Percentiles rank a stretch among this genome's conserved stretches.
Evolutionary conservation across 2,329 filamentous ascomycete genomes (phyloP).

Genomic region (Fusarium pseudoanthophilum): DNA sequence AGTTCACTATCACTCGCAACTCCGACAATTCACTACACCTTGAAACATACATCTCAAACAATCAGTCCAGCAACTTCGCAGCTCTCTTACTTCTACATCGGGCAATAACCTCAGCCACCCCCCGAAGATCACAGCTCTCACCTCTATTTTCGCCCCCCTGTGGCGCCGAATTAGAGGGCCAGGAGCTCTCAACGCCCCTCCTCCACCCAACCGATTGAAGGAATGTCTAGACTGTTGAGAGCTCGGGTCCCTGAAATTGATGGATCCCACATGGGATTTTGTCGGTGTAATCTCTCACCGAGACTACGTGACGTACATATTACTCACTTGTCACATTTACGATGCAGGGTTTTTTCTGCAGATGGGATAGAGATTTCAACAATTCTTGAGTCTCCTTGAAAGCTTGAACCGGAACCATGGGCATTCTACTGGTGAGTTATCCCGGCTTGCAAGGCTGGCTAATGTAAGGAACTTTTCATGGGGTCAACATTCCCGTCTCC

Average conservation of each 20-base stretch:
- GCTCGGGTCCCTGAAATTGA: slow-evolving; percentile 22
- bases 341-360: not conserved
- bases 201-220: slow-evolving; percentile 31
- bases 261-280: slow-evolving; percentile 12
- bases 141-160: slow-evolving; percentile 14
- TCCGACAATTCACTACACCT: not conserved
- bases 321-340: not conserved
- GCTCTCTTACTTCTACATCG: slow-evolving; percentile 3
- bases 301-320: slow-evolving; percentile 3
- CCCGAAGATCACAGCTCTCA: slow-evolving; percentile 22
- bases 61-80: not conserved
- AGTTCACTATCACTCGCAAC: not conserved
- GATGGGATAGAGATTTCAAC: not conserved
- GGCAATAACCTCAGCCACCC: slow-evolving; percentile 20
- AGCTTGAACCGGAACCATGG: not conserved
- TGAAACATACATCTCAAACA: slow-evolving; percentile 7
- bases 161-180: slow-evolving; percentile 26
- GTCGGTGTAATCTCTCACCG: slow-evolving; percentile 38
- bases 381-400: not conserved
- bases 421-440: not conserved
- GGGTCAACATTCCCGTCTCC: slow-evolving; percentile 25
- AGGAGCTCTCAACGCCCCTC: slow-evolving; percentile 31
- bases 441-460: not conserved
- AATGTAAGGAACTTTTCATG: slow-evolving; percentile 12
- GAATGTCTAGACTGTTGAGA: slow-evolving; percentile 39